A percentile compares a stretch with the other conserved stretches of the same genome.
phyloP scores from a whole-genome alignment of 106 monocot genomes.

The Dendrobium chrysotoxum region DNA sequence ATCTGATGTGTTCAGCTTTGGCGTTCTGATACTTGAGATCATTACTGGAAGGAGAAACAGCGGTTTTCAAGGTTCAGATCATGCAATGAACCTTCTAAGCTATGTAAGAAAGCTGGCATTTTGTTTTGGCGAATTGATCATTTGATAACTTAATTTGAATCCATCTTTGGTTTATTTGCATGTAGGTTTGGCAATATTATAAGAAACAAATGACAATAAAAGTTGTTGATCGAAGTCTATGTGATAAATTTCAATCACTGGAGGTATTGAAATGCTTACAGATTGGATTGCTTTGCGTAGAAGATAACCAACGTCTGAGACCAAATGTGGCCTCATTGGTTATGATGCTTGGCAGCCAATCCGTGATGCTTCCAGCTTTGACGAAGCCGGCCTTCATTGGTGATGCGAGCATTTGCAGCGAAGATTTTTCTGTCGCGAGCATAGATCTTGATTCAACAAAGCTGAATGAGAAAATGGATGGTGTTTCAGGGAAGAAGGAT shows the following conservation, averaged over 20 bases:
- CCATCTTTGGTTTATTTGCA: background rate
- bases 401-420: background rate
- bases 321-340: constrained; percentile 15
- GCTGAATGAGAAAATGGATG: background rate
- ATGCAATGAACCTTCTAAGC: background rate
- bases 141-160: background rate
- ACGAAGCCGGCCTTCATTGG: constrained; percentile 7
- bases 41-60: background rate
- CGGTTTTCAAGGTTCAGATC: background rate
- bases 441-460: background rate
- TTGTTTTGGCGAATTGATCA: background rate
- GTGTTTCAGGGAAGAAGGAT: background rate
- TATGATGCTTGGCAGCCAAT: constrained; percentile 16
- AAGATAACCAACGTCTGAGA: constrained; percentile 17
- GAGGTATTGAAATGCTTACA: constrained; percentile 6
- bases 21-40: background rate
- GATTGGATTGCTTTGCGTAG: constrained; percentile 24
- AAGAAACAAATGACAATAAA: background rate
- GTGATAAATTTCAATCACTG: background rate
- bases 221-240: background rate
- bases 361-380: constrained; percentile 5
- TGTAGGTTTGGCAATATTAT: background rate
- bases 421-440: background rate
- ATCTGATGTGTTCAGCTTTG: constrained; percentile 1
- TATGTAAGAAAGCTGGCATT: background rate